A percentile compares a stretch with the other conserved stretches of the same genome.
These are phyloP conservation scores for Stereocaulon alpinum DNA, from an alignment of 495 filamentous ascomycete species.

Conservation along the genomic window DNA sequence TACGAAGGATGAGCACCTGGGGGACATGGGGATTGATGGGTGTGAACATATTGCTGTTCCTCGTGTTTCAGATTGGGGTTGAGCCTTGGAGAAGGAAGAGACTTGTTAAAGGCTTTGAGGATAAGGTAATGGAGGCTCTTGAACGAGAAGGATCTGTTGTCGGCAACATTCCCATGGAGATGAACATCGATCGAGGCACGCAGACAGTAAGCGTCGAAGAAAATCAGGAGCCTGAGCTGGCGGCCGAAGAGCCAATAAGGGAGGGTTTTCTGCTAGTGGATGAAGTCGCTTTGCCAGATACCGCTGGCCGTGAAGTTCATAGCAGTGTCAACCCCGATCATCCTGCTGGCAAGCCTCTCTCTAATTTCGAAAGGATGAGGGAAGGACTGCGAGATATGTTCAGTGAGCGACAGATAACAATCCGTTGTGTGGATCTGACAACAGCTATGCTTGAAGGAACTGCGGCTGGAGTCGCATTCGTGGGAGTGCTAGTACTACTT, in stretches of 20 bases:
- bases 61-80: slow-evolving; percentile 82
- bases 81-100: slow-evolving; percentile 83
- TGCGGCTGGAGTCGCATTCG: slow-evolving; percentile 58
- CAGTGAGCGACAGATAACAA: slow-evolving; percentile 56
- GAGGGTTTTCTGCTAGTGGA: slow-evolving; percentile 8
- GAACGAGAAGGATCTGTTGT: slow-evolving; percentile 52
- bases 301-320: background rate
- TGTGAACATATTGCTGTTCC: slow-evolving; percentile 79
- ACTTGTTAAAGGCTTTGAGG: slow-evolving; percentile 67
- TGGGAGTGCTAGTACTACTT: slow-evolving; percentile 12
- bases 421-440: slow-evolving; percentile 67
- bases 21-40: slow-evolving; percentile 98
- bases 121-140: slow-evolving; percentile 70
- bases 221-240: slow-evolving; percentile 22
- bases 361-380: slow-evolving; percentile 39
- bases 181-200: slow-evolving; percentile 20
- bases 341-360: slow-evolving; percentile 13
- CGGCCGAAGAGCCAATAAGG: slow-evolving; percentile 6
- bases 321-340: slow-evolving; percentile 14
- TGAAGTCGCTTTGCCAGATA: slow-evolving; percentile 3
- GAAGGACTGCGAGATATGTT: slow-evolving; percentile 42
- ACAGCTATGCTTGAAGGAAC: slow-evolving; percentile 59
- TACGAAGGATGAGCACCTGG: slow-evolving; percentile 92
- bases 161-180: slow-evolving; percentile 21
- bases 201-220: slow-evolving; percentile 19